Conservation (phyloP, 1,284 basidiomycete species). For the Leccinum variabile region DNA sequence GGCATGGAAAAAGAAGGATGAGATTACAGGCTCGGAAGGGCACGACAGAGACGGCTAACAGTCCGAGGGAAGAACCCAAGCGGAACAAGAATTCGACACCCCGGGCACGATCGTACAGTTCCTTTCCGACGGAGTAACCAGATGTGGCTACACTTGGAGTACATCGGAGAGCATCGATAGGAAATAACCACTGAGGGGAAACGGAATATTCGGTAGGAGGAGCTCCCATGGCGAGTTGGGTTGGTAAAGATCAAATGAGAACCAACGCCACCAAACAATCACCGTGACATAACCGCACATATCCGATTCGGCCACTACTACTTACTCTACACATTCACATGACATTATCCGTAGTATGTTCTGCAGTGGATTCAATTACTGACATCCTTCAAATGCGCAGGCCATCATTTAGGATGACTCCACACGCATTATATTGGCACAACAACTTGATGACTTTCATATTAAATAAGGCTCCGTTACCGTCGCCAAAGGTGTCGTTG, state of each 20-base stretch:
- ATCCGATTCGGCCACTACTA: conserved; percentile 2
- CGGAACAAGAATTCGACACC: conserved; percentile 82
- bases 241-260: conserved; percentile 6
- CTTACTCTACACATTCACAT: neutral
- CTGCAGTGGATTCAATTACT: conserved; percentile 10
- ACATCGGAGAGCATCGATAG: conserved; percentile 51
- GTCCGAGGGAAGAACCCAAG: conserved; percentile 66
- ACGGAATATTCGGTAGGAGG: conserved; percentile 28
- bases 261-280: conserved; percentile 30
- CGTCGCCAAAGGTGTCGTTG: conserved; percentile 5
- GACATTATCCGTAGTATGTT: neutral
- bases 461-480: conserved; percentile 10
- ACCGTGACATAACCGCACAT: conserved; percentile 30
- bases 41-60: conserved; percentile 51
- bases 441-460: neutral
- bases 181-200: conserved; percentile 69
- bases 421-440: neutral
- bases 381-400: conserved; percentile 10
- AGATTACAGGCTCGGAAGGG: conserved; percentile 14
- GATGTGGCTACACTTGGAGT: conserved; percentile 57
- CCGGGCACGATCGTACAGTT: conserved; percentile 73
- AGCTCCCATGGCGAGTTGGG: conserved; percentile 22
- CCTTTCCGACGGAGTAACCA: conserved; percentile 55
- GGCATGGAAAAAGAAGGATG: conserved; percentile 17
- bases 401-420: neutral